Evolutionary conservation across 306 rosid species (phyloP), one percentile per base, ranked within the genome.

Genomic region (Fragaria vesca): DNA sequence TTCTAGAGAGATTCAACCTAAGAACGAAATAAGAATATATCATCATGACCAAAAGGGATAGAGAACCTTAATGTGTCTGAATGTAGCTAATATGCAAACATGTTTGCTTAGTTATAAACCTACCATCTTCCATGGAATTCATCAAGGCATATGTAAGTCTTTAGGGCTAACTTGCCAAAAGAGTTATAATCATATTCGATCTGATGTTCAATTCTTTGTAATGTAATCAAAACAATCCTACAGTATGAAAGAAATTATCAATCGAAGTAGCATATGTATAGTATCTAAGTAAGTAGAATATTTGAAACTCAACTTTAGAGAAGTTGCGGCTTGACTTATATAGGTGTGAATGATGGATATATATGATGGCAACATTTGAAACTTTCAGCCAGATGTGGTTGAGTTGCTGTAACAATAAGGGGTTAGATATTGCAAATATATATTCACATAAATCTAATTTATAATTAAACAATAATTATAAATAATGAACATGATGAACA

Each of bases 261-360:
- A 12, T 30, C n/a, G 4, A 5, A 32, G 18, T 32, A 63, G n/a
- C 21, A 32, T 15, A 32, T 15, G 42, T 30, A 32, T 46, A 46
- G 51, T 46, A 8, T 57, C 67, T 15, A 62, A 11, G 20, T 30
- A 28, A 40, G 42, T 12, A 24, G 67, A 12, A 63, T 63, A 32
- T 32, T 32, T 62, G 42, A 30, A 62, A 62, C 68, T 62, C 42
- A 43, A 2, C 46, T 43, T 43, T 16, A 36, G 48, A 18, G 7
- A 66, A 66, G 71, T 38, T 66, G 48, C 71, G 71, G 71, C 71
- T 65, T 16, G 45, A 65, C 34, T 15, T 6, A 65, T 62, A 15
- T 5, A 65, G 45, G 20, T 6, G 18, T 6, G 24, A 16, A 16
- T 36, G 36, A 66, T 36, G 3, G n/a, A 62, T 66, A 16, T 8